Conservation (phyloP, 331 rosid genomes). For the Rhamnella rubrinervis region DNA sequence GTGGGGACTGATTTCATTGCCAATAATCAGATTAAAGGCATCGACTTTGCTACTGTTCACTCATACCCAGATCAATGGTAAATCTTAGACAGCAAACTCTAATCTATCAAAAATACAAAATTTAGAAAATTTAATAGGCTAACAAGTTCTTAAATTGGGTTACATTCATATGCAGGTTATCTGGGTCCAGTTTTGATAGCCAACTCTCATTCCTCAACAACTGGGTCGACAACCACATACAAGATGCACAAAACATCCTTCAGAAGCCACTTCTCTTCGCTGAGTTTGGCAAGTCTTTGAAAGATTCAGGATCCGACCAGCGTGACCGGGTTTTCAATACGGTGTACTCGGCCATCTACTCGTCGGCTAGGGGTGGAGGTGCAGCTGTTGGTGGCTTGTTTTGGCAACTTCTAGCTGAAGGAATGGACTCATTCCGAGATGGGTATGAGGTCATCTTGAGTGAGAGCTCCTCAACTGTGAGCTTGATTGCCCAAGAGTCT, state of each 20-base stretch:
- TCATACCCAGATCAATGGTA: conserved; percentile 92
- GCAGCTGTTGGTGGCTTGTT: conserved; percentile 76
- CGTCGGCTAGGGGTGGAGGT: conserved; percentile 73
- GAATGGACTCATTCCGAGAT: conserved; percentile 80
- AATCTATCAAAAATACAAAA: not conserved
- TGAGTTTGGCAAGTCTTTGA: conserved; percentile 74
- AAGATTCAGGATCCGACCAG: conserved; percentile 29
- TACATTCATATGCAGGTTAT: conserved; percentile 49
- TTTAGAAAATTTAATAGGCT: not conserved
- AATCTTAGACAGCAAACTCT: not conserved
- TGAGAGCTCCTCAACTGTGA: conserved; percentile 57
- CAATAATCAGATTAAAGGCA: conserved; percentile 73
- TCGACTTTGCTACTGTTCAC: conserved; percentile 83
- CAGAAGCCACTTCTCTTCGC: conserved; percentile 78
- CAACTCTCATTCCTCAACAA: conserved; percentile 58
- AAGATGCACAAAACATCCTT: conserved; percentile 76
- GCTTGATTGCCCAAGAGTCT: conserved; percentile 64
- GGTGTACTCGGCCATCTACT: conserved; percentile 60
- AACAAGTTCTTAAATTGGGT: conserved; percentile 12
- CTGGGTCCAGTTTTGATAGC: conserved; percentile 48
- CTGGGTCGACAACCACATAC: conserved; percentile 75
- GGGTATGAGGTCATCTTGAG: conserved; percentile 72
- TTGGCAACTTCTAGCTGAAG: conserved; percentile 83
- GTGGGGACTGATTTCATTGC: conserved; percentile 88
- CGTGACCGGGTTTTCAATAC: conserved; percentile 59